These are phyloP conservation scores for Trichosporon ovoides DNA, from an alignment of 1,284 basidiomycete species.

Conservation along the genomic window DNA sequence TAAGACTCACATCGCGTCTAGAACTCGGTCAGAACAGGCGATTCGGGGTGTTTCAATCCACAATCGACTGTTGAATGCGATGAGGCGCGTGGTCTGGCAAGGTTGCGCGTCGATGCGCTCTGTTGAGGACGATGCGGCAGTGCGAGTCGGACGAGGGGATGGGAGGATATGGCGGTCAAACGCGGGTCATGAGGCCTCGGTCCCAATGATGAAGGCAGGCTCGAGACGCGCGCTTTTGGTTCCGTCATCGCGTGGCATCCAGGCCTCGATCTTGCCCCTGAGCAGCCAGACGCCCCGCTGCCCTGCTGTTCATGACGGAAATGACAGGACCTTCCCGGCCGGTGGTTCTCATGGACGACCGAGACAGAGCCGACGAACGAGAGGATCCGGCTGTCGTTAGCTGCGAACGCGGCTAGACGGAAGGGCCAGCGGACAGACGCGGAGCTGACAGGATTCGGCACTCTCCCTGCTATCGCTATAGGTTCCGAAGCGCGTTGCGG, in stretches of 20 bases:
- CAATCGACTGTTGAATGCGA: neutral
- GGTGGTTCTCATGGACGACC: too few species aligned
- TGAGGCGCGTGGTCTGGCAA: neutral
- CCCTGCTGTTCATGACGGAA: neutral
- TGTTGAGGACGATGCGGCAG: neutral
- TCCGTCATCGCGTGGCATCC: neutral
- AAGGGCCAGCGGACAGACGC: too few species aligned
- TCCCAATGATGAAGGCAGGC: constrained; percentile 5
- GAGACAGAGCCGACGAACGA: too few species aligned
- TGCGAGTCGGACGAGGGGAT: neutral
- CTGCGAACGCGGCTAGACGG: too few species aligned
- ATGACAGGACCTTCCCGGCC: too few species aligned
- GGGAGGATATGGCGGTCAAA: constrained; percentile 3
- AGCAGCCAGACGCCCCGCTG: neutral
- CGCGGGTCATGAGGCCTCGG: constrained; percentile 1
- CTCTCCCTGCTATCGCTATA: neutral
- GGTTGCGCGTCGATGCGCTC: constrained; percentile 1
- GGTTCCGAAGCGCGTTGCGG: neutral
- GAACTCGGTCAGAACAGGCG: neutral
- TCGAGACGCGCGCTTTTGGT: constrained; percentile 3
- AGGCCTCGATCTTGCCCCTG: neutral
- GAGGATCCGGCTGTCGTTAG: too few species aligned
- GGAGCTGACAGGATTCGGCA: too few species aligned
- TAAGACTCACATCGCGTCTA: constrained; percentile 2
- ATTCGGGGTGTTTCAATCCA: neutral